phyloP scores from a whole-genome alignment of 768 basidiomycete species.

The Boletus tomentosulus region DNA sequence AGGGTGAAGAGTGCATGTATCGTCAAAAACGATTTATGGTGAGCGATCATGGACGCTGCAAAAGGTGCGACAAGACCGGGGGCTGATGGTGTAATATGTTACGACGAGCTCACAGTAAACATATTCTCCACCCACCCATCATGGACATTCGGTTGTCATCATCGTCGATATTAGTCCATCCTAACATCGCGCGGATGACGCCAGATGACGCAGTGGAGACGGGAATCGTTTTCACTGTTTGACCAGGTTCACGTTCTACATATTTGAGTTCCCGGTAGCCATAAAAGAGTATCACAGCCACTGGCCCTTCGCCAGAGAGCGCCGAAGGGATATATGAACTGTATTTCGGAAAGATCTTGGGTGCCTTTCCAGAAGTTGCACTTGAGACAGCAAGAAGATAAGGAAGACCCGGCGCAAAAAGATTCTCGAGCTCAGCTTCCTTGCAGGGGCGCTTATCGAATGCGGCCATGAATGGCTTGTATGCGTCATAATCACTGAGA shows the following conservation, averaged over 20 bases:
- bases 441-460: conserved; percentile 8
- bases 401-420: conserved; percentile 13
- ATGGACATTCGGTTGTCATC: background rate
- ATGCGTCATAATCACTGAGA: conserved; percentile 3
- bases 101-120: background rate
- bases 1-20: conserved; percentile 11
- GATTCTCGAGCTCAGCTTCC: conserved; percentile 5
- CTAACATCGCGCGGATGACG: background rate
- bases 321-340: background rate
- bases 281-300: background rate
- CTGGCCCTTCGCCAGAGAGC: background rate
- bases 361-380: conserved; percentile 3
- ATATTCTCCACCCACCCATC: background rate
- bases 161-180: background rate
- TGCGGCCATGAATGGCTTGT: conserved; percentile 4
- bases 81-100: background rate
- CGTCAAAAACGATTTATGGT: conserved; percentile 4
- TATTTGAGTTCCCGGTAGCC: background rate
- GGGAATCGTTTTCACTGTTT: background rate
- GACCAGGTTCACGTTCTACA: background rate
- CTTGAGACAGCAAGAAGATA: conserved; percentile 3
- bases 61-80: background rate
- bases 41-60: conserved; percentile 1
- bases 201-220: background rate
- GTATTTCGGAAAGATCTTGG: conserved; percentile 7